Evolutionary conservation across 345 rosid genomes (phyloP).

Genomic region (Nephelium lappaceum): DNA sequence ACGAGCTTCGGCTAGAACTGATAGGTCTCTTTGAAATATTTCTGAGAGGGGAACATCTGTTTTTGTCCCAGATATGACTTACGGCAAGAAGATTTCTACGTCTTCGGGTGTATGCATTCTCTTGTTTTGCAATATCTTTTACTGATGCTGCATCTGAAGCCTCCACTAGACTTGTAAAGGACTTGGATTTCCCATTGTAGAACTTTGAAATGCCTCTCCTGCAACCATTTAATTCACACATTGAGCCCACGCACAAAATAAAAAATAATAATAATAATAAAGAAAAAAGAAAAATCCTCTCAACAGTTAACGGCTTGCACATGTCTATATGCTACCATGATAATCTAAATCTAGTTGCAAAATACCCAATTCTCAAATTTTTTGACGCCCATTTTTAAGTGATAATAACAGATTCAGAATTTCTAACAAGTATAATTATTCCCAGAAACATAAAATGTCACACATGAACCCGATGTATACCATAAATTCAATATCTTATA

Average conservation of each 20-base stretch:
- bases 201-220: conserved; percentile 85
- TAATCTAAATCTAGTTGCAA: background rate
- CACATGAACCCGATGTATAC: too few species aligned
- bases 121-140: conserved; percentile 74
- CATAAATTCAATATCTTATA: too few species aligned
- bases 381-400: too few species aligned
- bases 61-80: conserved; percentile 67
- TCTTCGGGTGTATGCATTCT: conserved; percentile 57
- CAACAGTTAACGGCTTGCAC: background rate
- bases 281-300: background rate
- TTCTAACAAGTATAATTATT: too few species aligned
- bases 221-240: conserved; percentile 20
- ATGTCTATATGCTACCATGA: too few species aligned
- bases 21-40: conserved; percentile 56
- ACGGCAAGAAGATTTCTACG: conserved; percentile 64
- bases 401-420: too few species aligned
- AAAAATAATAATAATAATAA: background rate
- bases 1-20: conserved; percentile 60
- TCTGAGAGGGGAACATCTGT: conserved; percentile 29
- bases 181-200: conserved; percentile 85
- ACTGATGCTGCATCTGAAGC: conserved; percentile 52
- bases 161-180: conserved; percentile 60
- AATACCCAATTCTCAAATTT: too few species aligned
- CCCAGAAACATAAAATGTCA: too few species aligned
- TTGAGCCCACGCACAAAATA: background rate